Conservation (phyloP, 257 asterid genomes). For the Solanum virginianum region DNA sequence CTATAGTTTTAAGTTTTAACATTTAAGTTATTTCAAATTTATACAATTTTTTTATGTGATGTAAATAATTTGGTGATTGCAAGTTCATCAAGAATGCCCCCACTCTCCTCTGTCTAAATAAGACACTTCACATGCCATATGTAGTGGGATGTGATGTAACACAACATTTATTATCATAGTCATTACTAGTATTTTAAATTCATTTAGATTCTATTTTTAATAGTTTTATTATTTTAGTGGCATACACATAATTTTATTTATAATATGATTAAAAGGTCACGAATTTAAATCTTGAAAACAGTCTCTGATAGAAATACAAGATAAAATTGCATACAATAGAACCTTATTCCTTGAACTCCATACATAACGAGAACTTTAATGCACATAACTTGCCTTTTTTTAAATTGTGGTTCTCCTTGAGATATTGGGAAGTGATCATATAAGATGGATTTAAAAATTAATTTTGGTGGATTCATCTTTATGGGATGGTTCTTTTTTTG, state of each 20-base stretch:
- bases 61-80: background rate
- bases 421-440: background rate
- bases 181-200: background rate
- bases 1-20: background rate
- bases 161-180: background rate
- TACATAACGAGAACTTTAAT: too few relatives aligned
- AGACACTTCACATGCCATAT: background rate
- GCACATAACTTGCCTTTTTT: too few relatives aligned
- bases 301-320: too few relatives aligned
- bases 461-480: background rate
- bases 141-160: background rate
- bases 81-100: background rate
- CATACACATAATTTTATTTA: background rate
- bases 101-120: background rate
- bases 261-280: too few relatives aligned
- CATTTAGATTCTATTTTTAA: background rate
- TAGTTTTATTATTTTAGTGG: background rate
- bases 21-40: background rate
- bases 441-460: background rate
- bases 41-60: background rate
- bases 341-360: too few relatives aligned
- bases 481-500: background rate
- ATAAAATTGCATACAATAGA: too few relatives aligned
- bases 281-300: too few relatives aligned
- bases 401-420: background rate